Evolutionary conservation across 2,329 filamentous ascomycete genomes (phyloP), one percentile per base, ranked within the genome.

Genomic region (Colletotrichum sp.): DNA sequence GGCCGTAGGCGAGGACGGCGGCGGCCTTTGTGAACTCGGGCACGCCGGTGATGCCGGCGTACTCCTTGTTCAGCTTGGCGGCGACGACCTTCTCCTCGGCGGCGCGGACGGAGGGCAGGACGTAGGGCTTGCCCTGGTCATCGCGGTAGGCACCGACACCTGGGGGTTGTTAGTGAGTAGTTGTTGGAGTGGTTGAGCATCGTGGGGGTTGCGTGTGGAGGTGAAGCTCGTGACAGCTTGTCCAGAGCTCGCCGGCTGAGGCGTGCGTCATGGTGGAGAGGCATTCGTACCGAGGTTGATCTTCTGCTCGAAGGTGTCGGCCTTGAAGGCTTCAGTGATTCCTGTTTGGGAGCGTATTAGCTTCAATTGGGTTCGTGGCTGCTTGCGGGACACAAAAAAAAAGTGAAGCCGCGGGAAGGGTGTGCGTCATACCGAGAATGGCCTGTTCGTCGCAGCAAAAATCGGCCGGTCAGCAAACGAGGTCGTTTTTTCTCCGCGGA

Each of bases 281-380:
- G 60, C 34, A n/a, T 32, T 81, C 90, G 83, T 88, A 94, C 95
- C 97, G 78, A 99, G 90, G 90, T 99, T 99, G 91, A 99, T 99
- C 93, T 99, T 99, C 90, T 98, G 93, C 78, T 92, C 89, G 87
- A 98, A 96, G 83, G 90, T 91, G 86, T 99, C 97, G 87, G 96
- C 96, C 92, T 99, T 99, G 94, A 97, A 99, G 77, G 97, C 97
- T 89, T 99, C 97, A 78, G 97, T 99, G 88, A 99, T 96, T 86
- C 95, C 94, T 93, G 79, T 36, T 57, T 28, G 60, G 32, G 13
- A 26, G 4, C 28, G 75, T 18, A 78, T 83, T 81, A 83, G 81
- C 78, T 62, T 32, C 79, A 24, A 34, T 62, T 28, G 60, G 55
- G 66, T 55, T 66, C 26, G 10, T 15, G 26, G 55, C 44, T 34